Evolutionary conservation across 331 rosid genomes (phyloP).

Genomic region (Malus hybrid): DNA sequence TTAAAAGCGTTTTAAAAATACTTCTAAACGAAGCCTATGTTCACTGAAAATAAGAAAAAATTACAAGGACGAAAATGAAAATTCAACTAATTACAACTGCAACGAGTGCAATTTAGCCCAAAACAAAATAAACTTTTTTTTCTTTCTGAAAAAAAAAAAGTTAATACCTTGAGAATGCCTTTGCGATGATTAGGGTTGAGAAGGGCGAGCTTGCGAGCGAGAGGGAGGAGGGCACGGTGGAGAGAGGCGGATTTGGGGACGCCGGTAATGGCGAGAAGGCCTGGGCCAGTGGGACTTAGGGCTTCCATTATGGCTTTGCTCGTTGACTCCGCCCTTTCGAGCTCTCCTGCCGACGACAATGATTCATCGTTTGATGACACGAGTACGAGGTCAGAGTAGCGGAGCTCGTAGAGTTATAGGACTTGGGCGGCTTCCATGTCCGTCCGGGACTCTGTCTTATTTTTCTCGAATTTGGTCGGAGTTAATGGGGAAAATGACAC

Average conservation of each 20-base stretch:
- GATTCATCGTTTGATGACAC: constrained; percentile 14
- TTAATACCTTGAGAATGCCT: constrained; percentile 57
- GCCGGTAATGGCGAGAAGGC: constrained; percentile 29
- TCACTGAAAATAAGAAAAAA: too few relatives aligned
- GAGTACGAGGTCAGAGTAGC: constrained; percentile 25
- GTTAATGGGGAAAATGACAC: neutral
- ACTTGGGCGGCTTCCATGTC: constrained; percentile 8
- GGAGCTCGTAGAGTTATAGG: constrained; percentile 17
- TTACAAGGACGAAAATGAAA: too few relatives aligned
- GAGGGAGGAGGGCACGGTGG: constrained; percentile 20
- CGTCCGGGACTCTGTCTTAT: neutral
- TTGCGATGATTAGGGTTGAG: constrained; percentile 45
- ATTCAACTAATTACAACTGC: too few relatives aligned
- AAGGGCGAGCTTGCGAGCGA: constrained; percentile 50
- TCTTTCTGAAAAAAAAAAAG: too few relatives aligned
- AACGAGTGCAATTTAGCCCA: too few relatives aligned
- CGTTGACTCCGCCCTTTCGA: constrained; percentile 3
- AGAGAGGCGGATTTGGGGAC: constrained; percentile 25
- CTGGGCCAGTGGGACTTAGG: constrained; percentile 39
- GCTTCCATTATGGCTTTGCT: constrained; percentile 25
- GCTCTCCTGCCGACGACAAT: constrained; percentile 11
- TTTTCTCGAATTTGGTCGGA: neutral
- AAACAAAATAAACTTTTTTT: too few relatives aligned
- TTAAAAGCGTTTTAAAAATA: too few relatives aligned
- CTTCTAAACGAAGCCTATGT: too few relatives aligned